phyloP scores from a whole-genome alignment of 1,284 basidiomycete species.

The Ceratobasidium sp. region DNA sequence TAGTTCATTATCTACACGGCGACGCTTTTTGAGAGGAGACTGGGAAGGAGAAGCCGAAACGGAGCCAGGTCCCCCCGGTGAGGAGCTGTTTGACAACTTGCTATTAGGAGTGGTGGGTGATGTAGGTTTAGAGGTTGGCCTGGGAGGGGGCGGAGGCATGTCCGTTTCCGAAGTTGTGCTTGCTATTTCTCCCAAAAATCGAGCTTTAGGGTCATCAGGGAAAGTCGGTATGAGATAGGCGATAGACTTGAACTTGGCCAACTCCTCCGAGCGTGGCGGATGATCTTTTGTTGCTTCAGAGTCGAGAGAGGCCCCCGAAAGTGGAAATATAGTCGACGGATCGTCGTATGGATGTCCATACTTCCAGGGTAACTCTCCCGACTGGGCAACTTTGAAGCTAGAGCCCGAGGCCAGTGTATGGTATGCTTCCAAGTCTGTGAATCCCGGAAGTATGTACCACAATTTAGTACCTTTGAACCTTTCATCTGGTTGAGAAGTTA shows the following conservation, averaged over 20 bases:
- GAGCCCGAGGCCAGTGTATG: conserved; percentile 56
- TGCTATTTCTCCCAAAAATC: conserved; percentile 88
- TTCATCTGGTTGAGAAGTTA: conserved; percentile 43
- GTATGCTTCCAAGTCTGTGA: conserved; percentile 70
- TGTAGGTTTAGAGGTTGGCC: conserved; percentile 3
- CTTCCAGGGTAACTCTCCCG: conserved; percentile 56
- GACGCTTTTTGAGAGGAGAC: conserved; percentile 29
- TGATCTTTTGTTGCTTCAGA: neutral
- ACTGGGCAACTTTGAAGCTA: conserved; percentile 24
- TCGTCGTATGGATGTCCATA: conserved; percentile 80
- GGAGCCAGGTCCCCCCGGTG: neutral
- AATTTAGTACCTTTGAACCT: conserved; percentile 47
- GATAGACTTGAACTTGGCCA: conserved; percentile 55
- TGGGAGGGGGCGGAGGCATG: conserved; percentile 24
- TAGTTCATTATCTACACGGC: neutral
- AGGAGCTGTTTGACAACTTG: neutral
- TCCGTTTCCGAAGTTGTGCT: conserved; percentile 54
- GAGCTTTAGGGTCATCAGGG: conserved; percentile 91
- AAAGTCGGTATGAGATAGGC: conserved; percentile 84
- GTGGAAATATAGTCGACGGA: conserved; percentile 58
- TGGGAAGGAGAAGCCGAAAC: conserved; percentile 3
- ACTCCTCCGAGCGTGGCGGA: conserved; percentile 38
- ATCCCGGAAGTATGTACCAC: conserved; percentile 78
- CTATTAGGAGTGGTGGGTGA: conserved; percentile 1
- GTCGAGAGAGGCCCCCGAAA: conserved; percentile 45